phyloP scores from a whole-genome alignment of 1,284 basidiomycete genomes.

The Naganishia sp. region DNA sequence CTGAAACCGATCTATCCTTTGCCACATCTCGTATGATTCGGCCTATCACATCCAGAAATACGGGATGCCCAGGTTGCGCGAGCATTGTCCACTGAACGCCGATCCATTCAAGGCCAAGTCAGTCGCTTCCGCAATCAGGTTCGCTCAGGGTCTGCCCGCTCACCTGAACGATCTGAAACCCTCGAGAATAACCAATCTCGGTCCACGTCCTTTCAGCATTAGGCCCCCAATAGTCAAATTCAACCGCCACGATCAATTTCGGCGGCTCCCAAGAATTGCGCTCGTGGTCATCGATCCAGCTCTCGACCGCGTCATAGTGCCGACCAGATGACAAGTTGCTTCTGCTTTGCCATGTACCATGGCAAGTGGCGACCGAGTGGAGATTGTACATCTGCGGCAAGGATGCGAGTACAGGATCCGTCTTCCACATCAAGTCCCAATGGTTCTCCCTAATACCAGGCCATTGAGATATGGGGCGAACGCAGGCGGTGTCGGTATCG shows the following conservation, averaged over 20 bases:
- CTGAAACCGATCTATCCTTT: constrained; percentile 1
- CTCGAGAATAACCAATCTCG: constrained; percentile 28
- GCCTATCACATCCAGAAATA: constrained; percentile 35
- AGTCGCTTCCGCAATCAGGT: neutral
- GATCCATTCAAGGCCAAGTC: neutral
- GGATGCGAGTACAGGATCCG: constrained; percentile 10
- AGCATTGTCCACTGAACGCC: constrained; percentile 36
- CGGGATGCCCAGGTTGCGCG: constrained; percentile 32
- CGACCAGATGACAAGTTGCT: neutral
- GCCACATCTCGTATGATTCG: constrained; percentile 20
- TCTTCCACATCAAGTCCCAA: neutral
- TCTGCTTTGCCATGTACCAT: neutral
- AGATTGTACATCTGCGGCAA: constrained; percentile 6
- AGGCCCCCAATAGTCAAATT: constrained; percentile 20
- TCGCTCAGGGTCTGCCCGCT: neutral
- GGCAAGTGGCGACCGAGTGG: neutral
- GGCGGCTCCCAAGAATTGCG: constrained; percentile 2
- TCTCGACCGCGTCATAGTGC: neutral
- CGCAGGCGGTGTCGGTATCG: constrained; percentile 32
- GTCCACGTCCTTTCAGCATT: constrained; percentile 5
- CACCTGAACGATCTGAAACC: constrained; percentile 36
- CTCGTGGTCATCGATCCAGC: constrained; percentile 3
- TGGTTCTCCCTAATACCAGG: constrained; percentile 17
- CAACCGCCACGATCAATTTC: constrained; percentile 20
- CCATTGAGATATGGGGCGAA: constrained; percentile 22